Evolutionary conservation across 371 early-diverging fungal genomes (phyloP).

Genomic region (Zychaea mexicana): DNA sequence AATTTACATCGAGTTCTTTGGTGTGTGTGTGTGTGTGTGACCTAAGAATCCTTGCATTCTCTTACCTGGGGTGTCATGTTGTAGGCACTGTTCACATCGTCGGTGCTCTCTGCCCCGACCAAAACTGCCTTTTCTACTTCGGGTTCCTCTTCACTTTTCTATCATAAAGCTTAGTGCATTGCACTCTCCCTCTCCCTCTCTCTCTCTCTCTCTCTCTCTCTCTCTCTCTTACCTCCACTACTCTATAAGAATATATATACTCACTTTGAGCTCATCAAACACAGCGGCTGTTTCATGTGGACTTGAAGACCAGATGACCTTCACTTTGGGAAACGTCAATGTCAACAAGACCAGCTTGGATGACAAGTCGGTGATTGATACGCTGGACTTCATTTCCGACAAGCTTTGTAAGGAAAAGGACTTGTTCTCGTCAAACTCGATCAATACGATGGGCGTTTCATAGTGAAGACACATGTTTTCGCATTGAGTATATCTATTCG

Average conservation of each 20-base stretch:
- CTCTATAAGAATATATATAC: background rate
- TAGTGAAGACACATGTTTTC: constrained; percentile 91
- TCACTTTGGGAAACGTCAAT: constrained; percentile 84
- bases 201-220: too few relatives aligned
- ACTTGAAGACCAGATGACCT: constrained; percentile 90
- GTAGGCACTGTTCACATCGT: constrained; percentile 63
- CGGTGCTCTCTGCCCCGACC: constrained; percentile 72
- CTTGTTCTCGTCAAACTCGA: constrained; percentile 92
- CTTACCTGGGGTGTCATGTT: constrained; percentile 71
- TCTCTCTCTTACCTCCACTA: background rate
- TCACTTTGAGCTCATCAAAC: constrained; percentile 88
- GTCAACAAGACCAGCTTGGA: constrained; percentile 83
- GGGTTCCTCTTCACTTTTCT: constrained; percentile 80
- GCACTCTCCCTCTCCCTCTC: too few relatives aligned
- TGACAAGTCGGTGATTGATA: constrained; percentile 59
- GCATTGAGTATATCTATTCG: constrained; percentile 84
- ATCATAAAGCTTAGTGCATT: too few relatives aligned
- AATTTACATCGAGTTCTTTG: too few relatives aligned
- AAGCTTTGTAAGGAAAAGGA: constrained; percentile 73
- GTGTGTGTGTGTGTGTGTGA: too few relatives aligned
- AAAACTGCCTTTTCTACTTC: constrained; percentile 66
- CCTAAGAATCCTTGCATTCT: background rate
- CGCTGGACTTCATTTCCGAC: constrained; percentile 61
- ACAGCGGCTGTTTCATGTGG: constrained; percentile 86
- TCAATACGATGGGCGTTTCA: constrained; percentile 78